Evolutionary conservation across 768 basidiomycete genomes (phyloP).

Genomic region (Macrolepiota fuliginosa): DNA sequence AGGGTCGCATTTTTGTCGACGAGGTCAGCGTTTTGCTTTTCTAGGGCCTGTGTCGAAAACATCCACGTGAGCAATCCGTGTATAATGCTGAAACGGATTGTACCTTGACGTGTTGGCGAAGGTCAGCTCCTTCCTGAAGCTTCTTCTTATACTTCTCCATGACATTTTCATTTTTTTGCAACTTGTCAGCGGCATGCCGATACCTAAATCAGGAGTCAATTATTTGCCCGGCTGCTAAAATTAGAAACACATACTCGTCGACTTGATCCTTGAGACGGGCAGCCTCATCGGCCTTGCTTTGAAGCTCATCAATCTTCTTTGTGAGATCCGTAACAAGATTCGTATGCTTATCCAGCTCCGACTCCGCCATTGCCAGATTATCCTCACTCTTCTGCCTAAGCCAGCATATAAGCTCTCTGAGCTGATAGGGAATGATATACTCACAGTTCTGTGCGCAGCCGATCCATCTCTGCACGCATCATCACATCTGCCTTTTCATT

Average conservation of each 20-base stretch:
- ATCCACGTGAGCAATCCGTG: not conserved
- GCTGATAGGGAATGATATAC: constrained; percentile 28
- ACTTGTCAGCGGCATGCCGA: constrained; percentile 86
- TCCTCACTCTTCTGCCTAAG: constrained; percentile 92
- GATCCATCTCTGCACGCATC: constrained; percentile 79
- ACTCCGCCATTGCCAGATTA: constrained; percentile 77
- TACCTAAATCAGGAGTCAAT: constrained; percentile 47
- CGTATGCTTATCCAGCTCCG: constrained; percentile 80
- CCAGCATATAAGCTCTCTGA: constrained; percentile 15
- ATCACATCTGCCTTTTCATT: constrained; percentile 75
- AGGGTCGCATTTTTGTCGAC: constrained; percentile 88
- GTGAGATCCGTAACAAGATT: constrained; percentile 68
- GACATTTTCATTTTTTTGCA: constrained; percentile 94
- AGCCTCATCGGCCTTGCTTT: constrained; percentile 73
- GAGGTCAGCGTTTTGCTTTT: constrained; percentile 90
- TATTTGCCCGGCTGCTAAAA: not conserved
- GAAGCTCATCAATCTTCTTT: constrained; percentile 79
- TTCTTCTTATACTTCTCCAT: constrained; percentile 99
- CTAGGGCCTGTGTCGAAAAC: constrained; percentile 58
- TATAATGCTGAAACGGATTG: not conserved
- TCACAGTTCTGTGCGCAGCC: constrained; percentile 81
- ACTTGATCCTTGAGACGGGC: constrained; percentile 86
- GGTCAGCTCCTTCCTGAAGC: constrained; percentile 89
- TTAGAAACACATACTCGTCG: constrained; percentile 69
- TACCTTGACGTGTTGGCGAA: constrained; percentile 84